Conservation (phyloP, 257 asterid species). For the Lithospermum erythrorhizon region DNA sequence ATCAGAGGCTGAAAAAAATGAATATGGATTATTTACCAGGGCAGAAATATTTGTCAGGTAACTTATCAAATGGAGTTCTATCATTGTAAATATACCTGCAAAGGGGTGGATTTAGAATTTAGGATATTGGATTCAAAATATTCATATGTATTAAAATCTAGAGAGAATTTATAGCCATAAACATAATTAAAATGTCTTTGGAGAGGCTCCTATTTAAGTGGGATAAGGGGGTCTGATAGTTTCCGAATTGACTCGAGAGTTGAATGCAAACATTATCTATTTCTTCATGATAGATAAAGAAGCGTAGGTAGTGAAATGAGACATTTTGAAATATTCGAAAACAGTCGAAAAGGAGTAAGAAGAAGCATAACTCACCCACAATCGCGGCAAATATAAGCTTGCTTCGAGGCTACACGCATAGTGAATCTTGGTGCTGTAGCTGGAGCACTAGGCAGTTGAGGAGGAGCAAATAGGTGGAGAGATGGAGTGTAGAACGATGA, state of each 20-base stretch:
- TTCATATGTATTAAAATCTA: too few relatives aligned
- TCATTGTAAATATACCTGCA: conserved; percentile 88
- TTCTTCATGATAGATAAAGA: too few relatives aligned
- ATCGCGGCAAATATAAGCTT: conserved; percentile 90
- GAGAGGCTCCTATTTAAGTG: too few relatives aligned
- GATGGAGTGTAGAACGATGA: conserved; percentile 63
- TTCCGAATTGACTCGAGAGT: too few relatives aligned
- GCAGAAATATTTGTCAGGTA: conserved; percentile 68
- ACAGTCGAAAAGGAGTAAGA: neutral
- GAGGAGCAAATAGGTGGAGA: conserved; percentile 35
- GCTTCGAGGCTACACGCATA: conserved; percentile 77
- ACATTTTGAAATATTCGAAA: neutral
- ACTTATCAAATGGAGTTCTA: conserved; percentile 83
- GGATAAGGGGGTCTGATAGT: too few relatives aligned
- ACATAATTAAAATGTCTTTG: too few relatives aligned
- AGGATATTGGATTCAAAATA: too few relatives aligned
- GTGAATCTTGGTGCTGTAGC: conserved; percentile 55
- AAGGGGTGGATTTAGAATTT: neutral
- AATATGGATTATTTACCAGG: conserved; percentile 48
- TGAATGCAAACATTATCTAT: too few relatives aligned
- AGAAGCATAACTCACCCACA: conserved; percentile 55
- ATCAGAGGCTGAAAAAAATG: neutral
- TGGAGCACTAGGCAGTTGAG: conserved; percentile 20
- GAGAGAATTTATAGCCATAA: too few relatives aligned
- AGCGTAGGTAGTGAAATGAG: too few relatives aligned